Evolutionary conservation across 257 asterid species (phyloP), one percentile per base, ranked within the genome.

Genomic region (Striga asiatica): DNA sequence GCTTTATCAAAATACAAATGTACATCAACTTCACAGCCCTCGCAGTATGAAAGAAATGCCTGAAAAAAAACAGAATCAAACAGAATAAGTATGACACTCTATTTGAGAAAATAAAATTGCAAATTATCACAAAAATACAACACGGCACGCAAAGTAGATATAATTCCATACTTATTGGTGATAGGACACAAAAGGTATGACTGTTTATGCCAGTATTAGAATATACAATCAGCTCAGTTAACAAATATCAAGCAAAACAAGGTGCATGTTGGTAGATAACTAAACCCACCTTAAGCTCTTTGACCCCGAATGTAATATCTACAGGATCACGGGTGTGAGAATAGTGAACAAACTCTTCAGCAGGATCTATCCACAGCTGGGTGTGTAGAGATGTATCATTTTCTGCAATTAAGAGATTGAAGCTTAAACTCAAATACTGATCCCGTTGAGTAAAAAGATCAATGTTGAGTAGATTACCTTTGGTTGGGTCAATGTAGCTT

Each of bases 361-460:
- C 60, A 56, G 98, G 98, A 75, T 91, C 98, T 70, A 91, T 75
- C 98, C 98, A 91, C 66, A 91, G 64, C 81, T 91, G 98, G 56
- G 98, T 91, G 78, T 91, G 86, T 56, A 91, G 77, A 17, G 89
- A 81, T 61, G 94, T 79, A 78, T 87, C 98, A 69, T 76, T 91
- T 58, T 91, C 98, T 91, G 85, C 35, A 74, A 72, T 67, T 1
- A 61, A 61, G 63, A 69, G 32, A 50, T 37, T 13, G 48, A 50
- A 34, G 39, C 24, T 74, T 61, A 61, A 61, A 37, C 19, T 56
- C 49, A 20, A 19, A 31, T 63, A 21, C 18, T 27, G 56, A 64
- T 54, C 34, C 23, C 42, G 45, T 21, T 23, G 13, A 53, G 35
- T 43, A 25, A 50, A 66, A 45, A 7, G 35, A 60, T 32, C 20